Conservation (phyloP, 148 eudicot species). For the Persicaria tinctoria region DNA sequence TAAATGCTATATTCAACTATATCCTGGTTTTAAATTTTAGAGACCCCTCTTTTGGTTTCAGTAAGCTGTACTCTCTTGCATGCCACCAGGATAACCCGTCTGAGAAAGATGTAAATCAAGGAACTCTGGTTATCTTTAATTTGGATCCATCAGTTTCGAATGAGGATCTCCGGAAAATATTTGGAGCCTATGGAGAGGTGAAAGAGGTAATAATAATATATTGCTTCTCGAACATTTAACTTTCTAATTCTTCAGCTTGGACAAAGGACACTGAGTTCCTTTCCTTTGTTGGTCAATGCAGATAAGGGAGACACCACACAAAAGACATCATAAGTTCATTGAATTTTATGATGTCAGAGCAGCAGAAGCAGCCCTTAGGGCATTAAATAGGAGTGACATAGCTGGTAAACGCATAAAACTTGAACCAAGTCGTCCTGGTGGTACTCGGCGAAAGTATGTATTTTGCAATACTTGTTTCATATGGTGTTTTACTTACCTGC, state of each 20-base stretch:
- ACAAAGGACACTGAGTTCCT: slow-evolving; percentile 1
- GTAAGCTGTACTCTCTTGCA: slow-evolving; percentile 9
- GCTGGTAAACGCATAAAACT: slow-evolving; percentile 97
- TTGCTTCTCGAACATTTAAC: background rate
- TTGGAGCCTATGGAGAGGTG: slow-evolving; percentile 89
- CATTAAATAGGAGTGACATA: slow-evolving; percentile 87
- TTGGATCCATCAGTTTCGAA: slow-evolving; percentile 88
- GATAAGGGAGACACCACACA: slow-evolving; percentile 97
- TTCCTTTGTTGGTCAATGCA: slow-evolving; percentile 19
- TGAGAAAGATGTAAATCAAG: slow-evolving; percentile 93
- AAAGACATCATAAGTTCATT: slow-evolving; percentile 83
- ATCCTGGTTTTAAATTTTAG: background rate
- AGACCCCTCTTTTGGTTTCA: background rate
- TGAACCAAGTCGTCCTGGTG: slow-evolving; percentile 97
- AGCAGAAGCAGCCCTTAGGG: slow-evolving; percentile 88
- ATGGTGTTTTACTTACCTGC: background rate
- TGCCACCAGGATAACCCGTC: slow-evolving; percentile 71
- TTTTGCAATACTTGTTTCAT: background rate
- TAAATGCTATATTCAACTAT: background rate
- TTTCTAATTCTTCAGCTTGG: slow-evolving; percentile 1
- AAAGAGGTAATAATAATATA: slow-evolving; percentile 75
- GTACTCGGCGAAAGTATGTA: slow-evolving; percentile 78
- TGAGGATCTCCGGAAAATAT: slow-evolving; percentile 74
- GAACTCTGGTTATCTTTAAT: slow-evolving; percentile 85
- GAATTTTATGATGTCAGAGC: slow-evolving; percentile 94